Evolutionary conservation across 129 eudicot genomes (phyloP).

Genomic region (Scalesia atractyloides): DNA sequence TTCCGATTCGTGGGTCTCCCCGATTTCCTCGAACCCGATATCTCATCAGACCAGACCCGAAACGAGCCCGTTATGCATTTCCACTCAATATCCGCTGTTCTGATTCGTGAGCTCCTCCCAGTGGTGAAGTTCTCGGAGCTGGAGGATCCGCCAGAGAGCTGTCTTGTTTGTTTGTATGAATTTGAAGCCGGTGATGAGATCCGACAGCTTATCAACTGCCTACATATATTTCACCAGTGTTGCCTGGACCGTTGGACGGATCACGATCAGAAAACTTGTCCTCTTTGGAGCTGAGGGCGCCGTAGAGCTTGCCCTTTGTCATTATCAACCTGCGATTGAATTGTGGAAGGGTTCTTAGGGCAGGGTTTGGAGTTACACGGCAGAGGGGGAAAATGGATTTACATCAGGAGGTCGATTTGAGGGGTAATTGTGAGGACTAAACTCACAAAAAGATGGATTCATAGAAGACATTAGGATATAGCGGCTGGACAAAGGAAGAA

Average conservation of each 20-base stretch:
- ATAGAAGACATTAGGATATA: too few species aligned
- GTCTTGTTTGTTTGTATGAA: slow-evolving; percentile 67
- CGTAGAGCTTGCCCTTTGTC: too few species aligned
- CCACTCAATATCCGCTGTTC: slow-evolving; percentile 44
- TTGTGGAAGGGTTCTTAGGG: too few species aligned
- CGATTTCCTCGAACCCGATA: slow-evolving; percentile 45
- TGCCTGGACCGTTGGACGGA: slow-evolving; percentile 90
- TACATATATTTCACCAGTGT: slow-evolving; percentile 59
- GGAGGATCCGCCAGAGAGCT: slow-evolving; percentile 41
- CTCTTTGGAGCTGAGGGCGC: too few species aligned
- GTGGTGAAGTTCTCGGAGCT: slow-evolving; percentile 43
- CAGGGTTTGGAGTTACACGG: too few species aligned
- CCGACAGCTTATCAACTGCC: slow-evolving; percentile 54
- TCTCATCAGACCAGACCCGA: slow-evolving; percentile 33
- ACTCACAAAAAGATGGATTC: too few species aligned
- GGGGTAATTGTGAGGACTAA: too few species aligned
- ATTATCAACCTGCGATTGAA: too few species aligned
- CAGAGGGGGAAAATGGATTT: too few species aligned
- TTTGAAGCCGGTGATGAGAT: slow-evolving; percentile 55
- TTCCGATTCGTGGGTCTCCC: slow-evolving; percentile 40
- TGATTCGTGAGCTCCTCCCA: slow-evolving; percentile 61
- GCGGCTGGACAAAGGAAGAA: too few species aligned
- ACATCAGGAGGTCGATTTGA: too few species aligned
- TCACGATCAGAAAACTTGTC: slow-evolving; percentile 70
- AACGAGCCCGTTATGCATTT: slow-evolving; percentile 19